These are phyloP conservation scores for Lachancea kluyveri DNA, from an alignment of 805 yeast species.

Conservation along the genomic window DNA sequence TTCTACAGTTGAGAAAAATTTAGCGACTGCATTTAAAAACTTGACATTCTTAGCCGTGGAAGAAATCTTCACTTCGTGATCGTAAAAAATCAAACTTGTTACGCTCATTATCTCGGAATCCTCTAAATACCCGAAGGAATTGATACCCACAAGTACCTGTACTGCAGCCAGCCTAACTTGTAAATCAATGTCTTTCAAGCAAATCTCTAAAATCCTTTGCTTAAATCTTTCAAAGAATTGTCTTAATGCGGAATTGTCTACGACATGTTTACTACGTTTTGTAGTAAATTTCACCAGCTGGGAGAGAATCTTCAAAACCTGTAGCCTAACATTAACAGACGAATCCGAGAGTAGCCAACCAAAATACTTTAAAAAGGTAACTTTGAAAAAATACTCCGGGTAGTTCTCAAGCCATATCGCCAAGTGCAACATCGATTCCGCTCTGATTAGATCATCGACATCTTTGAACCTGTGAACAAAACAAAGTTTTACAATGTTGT, in stretches of 20 bases:
- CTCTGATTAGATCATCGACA: constrained; percentile 63
- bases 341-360: constrained; percentile 85
- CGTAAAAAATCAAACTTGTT: constrained; percentile 37
- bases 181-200: constrained; percentile 47
- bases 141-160: constrained; percentile 47
- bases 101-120: constrained; percentile 46
- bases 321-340: constrained; percentile 51
- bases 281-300: constrained; percentile 38
- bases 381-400: constrained; percentile 68
- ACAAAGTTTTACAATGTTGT: constrained; percentile 59
- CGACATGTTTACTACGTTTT: constrained; percentile 26
- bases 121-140: constrained; percentile 56
- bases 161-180: constrained; percentile 49
- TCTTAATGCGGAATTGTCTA: constrained; percentile 55
- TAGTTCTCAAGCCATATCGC: constrained; percentile 66
- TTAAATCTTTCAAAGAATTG: constrained; percentile 76
- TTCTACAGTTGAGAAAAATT: constrained; percentile 43
- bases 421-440: constrained; percentile 56
- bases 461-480: constrained; percentile 79
- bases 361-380: constrained; percentile 64
- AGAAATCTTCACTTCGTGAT: constrained; percentile 28
- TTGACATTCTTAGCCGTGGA: constrained; percentile 30
- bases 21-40: constrained; percentile 43
- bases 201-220: constrained; percentile 58
- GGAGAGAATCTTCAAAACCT: constrained; percentile 51